phyloP scores from a whole-genome alignment of 306 rosid species.

The Sicyos baderoa region DNA sequence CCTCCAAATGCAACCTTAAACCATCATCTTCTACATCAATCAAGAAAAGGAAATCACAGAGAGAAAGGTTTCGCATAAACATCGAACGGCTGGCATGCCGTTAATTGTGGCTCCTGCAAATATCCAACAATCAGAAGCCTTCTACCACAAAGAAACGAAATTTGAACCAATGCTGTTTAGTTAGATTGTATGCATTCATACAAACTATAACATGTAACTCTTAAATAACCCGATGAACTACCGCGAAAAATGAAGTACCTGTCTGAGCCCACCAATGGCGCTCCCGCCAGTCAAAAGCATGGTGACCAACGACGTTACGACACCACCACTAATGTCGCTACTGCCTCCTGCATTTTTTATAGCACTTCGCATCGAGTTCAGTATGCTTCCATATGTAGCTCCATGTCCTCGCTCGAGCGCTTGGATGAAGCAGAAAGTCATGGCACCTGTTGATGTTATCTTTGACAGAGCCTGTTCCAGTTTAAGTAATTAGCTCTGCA shows the following conservation, averaged over 20 bases:
- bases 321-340: constrained; percentile 29
- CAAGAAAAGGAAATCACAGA: constrained; percentile 32
- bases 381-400: constrained; percentile 73
- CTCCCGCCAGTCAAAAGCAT: constrained; percentile 69
- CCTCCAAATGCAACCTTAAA: neutral
- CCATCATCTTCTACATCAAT: neutral
- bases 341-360: constrained; percentile 47
- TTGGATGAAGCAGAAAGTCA: constrained; percentile 94
- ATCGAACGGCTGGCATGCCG: constrained; percentile 68
- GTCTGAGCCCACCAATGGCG: constrained; percentile 42
- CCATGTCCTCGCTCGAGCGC: constrained; percentile 83
- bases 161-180: neutral
- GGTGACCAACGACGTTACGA: constrained; percentile 46
- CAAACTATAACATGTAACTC: constrained; percentile 3
- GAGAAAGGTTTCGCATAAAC: constrained; percentile 68
- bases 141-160: neutral
- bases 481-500: constrained; percentile 17
- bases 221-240: neutral
- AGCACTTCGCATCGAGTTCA: constrained; percentile 66
- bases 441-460: constrained; percentile 94
- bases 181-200: neutral
- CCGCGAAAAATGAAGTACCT: constrained; percentile 33
- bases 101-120: constrained; percentile 87
- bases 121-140: constrained; percentile 4
- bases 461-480: constrained; percentile 75